Evolutionary conservation across 129 eudicot genomes (phyloP), one percentile per base, ranked within the genome.

Genomic region (Tanacetum coccineum): DNA sequence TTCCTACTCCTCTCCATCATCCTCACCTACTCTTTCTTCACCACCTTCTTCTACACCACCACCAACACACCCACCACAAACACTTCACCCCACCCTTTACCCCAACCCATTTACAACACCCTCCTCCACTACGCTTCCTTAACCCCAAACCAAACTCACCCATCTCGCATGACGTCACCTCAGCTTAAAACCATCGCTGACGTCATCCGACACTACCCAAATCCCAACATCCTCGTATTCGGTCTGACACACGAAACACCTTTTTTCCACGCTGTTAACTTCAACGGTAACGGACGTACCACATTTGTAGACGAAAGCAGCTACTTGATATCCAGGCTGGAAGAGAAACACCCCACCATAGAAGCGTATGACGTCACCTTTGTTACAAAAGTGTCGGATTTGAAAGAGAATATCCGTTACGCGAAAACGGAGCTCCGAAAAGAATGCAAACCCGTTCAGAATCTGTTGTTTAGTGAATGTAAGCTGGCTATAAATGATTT

Each of bases 321-420:
- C 4, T 88, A 93, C 30, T 67, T 73, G 6, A 63, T 88, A 5
- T 53, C 83, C 0, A 79, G 79, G 28, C 68, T 81, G 44, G 97
- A 89, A 40, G 85, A 89, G 11, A 79, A 78, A 9, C 66, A 81
- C 76, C 86, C 93, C 0, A 77, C 72, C 1, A 75, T 89, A 53
- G 99, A 94, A 66, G 99, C 84, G 0, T 89, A 89, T 77, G 97
- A 94, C 44, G 97, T 89, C 6, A 82, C 74, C 9, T 94, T 71
- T 84, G 78, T 81, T 0, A 94, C 97, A 1, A 87, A 76, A 53
- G 93, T 89, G 0, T 67, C 76, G 51, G 89, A 84, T 5, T 56
- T 82, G 2, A 48, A 82, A 22, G 81, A 86, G 19, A 36, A 84
- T 12, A 64, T 93, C 0, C 59, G 66, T 14, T 57, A 87, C 66